A percentile compares a stretch with the other conserved stretches of the same genome.
Evolutionary conservation across 805 yeast species (phyloP).

Genomic region (Brettanomyces sp.): DNA sequence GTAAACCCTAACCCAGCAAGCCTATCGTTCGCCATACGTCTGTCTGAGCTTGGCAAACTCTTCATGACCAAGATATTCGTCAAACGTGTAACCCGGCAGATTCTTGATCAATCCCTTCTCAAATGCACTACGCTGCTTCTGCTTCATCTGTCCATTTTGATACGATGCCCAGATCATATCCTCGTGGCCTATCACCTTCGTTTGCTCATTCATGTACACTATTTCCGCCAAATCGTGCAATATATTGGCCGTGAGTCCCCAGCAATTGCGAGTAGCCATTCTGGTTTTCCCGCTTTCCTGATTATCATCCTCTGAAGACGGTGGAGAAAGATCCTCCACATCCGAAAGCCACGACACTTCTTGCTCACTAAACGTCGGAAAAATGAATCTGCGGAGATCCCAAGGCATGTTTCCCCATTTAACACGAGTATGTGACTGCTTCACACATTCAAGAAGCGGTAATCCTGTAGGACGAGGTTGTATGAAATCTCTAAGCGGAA

Average conservation of each 20-base stretch:
- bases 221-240: constrained; percentile 61
- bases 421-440: constrained; percentile 26
- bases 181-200: constrained; percentile 47
- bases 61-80: background rate
- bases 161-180: constrained; percentile 48
- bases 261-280: constrained; percentile 52
- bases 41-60: background rate
- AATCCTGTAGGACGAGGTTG: constrained; percentile 22
- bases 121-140: constrained; percentile 38
- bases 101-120: constrained; percentile 44
- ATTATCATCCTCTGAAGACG: constrained; percentile 26
- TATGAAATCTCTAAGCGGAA: constrained; percentile 56
- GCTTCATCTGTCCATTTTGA: constrained; percentile 43
- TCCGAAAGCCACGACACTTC: constrained; percentile 60
- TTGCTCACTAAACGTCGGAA: constrained; percentile 41
- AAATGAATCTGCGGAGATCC: constrained; percentile 53
- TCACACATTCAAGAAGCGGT: constrained; percentile 25
- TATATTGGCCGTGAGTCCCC: constrained; percentile 80
- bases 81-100: constrained; percentile 3
- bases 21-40: no score
- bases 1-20: no score
- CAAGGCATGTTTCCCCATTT: constrained; percentile 70
- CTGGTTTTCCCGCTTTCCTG: constrained; percentile 29
- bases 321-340: constrained; percentile 51
- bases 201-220: constrained; percentile 30